Base-by-base conservation (phyloP, 441 rosid species). In the Sinapis alba region DNA sequence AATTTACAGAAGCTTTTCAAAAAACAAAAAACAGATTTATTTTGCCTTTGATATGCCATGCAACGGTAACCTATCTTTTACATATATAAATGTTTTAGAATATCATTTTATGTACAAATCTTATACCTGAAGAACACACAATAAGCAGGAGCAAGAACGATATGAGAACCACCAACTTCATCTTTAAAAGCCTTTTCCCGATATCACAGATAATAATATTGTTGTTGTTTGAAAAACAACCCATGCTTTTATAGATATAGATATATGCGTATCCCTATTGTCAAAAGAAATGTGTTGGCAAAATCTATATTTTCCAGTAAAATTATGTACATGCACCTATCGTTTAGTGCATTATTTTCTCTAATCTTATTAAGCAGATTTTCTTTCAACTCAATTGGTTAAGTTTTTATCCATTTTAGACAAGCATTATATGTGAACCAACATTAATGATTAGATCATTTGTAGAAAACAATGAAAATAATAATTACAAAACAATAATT, bases 91-190 rank as follows among this genome's bases (percentile, higher is more conserved):
- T 8, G 16, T 61, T 47, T 19, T 30, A 10, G 10, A 38, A 12
- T 3, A 57, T 21, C 3, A 0, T 13, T 6, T 9, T 34, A 36
- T 20, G 16, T 11, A 7, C 16, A 26, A 59, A 59, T 8, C 30
- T 20, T 16, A 64, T 38, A 74, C 72, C 66, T 15, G 67, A 66
- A 57, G 61, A 65, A 45, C 53, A 58, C 51, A 58, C 30, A 6
- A 28, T 2, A 74, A 65, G 36, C 65, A 57, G 2, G 13, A 74
- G 72, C 27, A 74, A 57, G 26, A 67, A 28, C 15, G 66, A 45
- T 11, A 74, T 43, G 58, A 65, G 65, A 65, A 56, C 58, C 16
- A 41, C 38, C 27, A 20, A 8, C 60, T 66, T 74, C 66, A 71
- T 71, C 28, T 26, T 59, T 12, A 7, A 26, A 58, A 10, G 9